Conservation (phyloP, 169 alveolate genomes). For the Plasmodium gonderi region DNA sequence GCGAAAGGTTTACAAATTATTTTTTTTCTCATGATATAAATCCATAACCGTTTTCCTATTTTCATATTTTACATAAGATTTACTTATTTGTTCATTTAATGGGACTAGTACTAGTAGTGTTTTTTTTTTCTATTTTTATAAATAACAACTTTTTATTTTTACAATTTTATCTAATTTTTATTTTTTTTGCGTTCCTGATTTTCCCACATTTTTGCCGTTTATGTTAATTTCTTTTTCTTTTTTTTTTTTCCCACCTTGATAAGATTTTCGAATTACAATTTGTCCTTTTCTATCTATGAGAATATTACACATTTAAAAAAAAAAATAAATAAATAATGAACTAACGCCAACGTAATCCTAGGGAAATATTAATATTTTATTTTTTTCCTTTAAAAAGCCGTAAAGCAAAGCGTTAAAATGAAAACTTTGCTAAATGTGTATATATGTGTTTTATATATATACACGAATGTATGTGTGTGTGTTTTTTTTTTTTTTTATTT, state of each 20-base stretch:
- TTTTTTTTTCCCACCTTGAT: neutral
- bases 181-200: neutral
- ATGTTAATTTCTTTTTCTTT: neutral
- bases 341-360: no score
- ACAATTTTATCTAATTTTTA: neutral
- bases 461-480: neutral
- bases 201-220: neutral
- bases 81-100: neutral
- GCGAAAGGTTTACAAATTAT: neutral
- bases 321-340: no score
- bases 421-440: neutral
- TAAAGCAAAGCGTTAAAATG: neutral
- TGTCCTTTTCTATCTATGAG: conserved; percentile 2
- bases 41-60: neutral
- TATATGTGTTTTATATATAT: neutral
- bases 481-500: neutral
- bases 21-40: neutral
- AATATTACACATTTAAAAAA: neutral
- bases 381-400: neutral
- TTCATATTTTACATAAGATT: neutral
- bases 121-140: neutral
- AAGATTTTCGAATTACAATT: neutral
- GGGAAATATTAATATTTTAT: no score
- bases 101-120: neutral
- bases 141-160: neutral